These are phyloP conservation scores for Acanthamoeba royreba DNA, from an alignment of 208 protist genomes.

Conservation along the genomic window DNA sequence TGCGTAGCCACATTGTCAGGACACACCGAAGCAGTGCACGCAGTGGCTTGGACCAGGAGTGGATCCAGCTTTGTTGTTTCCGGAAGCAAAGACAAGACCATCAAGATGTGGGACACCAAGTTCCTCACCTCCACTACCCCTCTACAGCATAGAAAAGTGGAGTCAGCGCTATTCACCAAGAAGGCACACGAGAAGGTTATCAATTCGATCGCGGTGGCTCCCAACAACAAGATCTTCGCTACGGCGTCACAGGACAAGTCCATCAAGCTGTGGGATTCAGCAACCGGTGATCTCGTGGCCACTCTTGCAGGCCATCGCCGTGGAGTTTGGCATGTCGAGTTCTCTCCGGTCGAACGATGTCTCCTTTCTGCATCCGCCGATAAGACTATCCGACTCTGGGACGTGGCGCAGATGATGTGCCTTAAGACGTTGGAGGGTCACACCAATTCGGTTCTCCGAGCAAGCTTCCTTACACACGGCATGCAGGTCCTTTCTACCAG, in stretches of 20 bases:
- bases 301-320: conserved; percentile 74
- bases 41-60: conserved; percentile 54
- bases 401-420: conserved; percentile 68
- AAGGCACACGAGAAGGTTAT: conserved; percentile 81
- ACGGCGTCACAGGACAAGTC: conserved; percentile 80
- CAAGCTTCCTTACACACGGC: conserved; percentile 72
- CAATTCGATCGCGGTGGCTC: conserved; percentile 76
- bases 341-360: conserved; percentile 73
- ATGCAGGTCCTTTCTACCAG: conserved; percentile 68
- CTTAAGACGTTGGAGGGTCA: conserved; percentile 82
- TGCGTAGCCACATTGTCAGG: conserved; percentile 54
- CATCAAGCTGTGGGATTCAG: conserved; percentile 75
- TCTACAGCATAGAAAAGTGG: background rate
- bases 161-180: conserved; percentile 28
- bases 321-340: conserved; percentile 75
- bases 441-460: conserved; percentile 65
- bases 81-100: conserved; percentile 68
- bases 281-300: conserved; percentile 35
- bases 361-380: conserved; percentile 70
- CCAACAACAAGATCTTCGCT: conserved; percentile 80
- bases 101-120: conserved; percentile 73
- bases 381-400: conserved; percentile 80
- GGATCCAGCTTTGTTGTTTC: conserved; percentile 55
- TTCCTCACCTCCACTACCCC: background rate
- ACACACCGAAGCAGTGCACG: conserved; percentile 66